Conservation (phyloP, 2,329 filamentous ascomycete species). For the Harringtonia lauricola region DNA sequence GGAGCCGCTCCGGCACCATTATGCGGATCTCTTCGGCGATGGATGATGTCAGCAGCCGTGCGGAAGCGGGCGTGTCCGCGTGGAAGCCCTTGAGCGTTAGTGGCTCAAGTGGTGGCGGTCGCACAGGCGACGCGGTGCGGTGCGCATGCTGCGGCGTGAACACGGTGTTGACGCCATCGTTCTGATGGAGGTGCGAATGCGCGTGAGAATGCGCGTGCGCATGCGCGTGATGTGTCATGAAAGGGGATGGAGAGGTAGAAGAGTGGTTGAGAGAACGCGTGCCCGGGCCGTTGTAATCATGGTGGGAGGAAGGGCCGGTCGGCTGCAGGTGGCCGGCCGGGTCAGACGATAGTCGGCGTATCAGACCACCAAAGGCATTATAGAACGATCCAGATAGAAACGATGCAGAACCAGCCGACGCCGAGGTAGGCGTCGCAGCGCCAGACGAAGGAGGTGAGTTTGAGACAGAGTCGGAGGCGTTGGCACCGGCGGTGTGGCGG, state of each 20-base stretch:
- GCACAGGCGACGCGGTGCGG: constrained; percentile 68
- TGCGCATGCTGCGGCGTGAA: constrained; percentile 34
- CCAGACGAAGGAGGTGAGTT: constrained; percentile 7
- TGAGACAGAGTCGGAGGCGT: not conserved
- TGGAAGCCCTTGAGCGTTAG: constrained; percentile 59
- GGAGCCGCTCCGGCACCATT: constrained; percentile 74
- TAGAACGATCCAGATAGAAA: constrained; percentile 22
- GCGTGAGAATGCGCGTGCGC: not conserved
- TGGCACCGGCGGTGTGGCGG: not conserved
- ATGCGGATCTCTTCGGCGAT: constrained; percentile 90
- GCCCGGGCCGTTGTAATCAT: too few relatives aligned
- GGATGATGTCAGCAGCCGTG: constrained; percentile 56
- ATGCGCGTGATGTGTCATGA: constrained; percentile 9
- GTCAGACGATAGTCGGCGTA: constrained; percentile 54
- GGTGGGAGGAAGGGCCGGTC: constrained; percentile 7
- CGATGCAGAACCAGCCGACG: constrained; percentile 17
- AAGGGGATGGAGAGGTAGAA: not conserved
- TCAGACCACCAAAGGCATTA: constrained; percentile 47
- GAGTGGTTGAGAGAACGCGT: constrained; percentile 3
- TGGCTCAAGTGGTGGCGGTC: constrained; percentile 80
- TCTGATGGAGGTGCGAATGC: not conserved
- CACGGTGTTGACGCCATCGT: constrained; percentile 11
- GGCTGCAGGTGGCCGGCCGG: constrained; percentile 18
- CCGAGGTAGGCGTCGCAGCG: constrained; percentile 13
- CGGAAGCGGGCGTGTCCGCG: constrained; percentile 44